A percentile compares a stretch with the other conserved stretches of the same genome.
Evolutionary conservation across 2,329 filamentous ascomycete species (phyloP).

Genomic region (Catunica adiposa): DNA sequence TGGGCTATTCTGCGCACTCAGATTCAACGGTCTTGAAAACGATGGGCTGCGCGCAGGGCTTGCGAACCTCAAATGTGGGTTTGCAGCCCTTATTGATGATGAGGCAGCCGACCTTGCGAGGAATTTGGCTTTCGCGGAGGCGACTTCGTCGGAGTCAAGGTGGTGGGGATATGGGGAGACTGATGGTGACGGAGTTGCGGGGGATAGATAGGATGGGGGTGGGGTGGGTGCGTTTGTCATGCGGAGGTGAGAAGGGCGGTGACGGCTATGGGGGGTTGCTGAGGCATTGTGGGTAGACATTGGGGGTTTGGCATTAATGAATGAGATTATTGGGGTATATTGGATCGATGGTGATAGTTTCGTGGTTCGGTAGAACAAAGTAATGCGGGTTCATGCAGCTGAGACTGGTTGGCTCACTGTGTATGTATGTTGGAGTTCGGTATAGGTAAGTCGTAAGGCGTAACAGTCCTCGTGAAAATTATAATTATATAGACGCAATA

Average conservation of each 20-base stretch:
- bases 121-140: constrained; percentile 1
- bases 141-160: neutral
- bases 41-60: neutral
- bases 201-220: neutral
- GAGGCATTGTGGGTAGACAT: neutral
- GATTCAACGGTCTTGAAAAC: neutral
- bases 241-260: neutral
- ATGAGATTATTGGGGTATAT: too few species aligned
- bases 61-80: constrained; percentile 4
- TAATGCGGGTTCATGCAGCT: too few species aligned
- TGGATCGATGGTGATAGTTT: too few species aligned
- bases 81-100: constrained; percentile 9
- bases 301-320: too few species aligned
- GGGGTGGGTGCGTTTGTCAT: neutral
- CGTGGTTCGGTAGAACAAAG: too few species aligned
- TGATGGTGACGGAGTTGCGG: neutral
- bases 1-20: neutral
- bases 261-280: neutral
- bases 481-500: too few species aligned
- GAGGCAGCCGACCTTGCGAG: neutral
- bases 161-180: neutral
- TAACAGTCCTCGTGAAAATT: too few species aligned
- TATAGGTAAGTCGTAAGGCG: too few species aligned
- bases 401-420: too few species aligned
- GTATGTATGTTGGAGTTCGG: too few species aligned